Evolutionary conservation across 2,329 filamentous ascomycete genomes (phyloP).

Genomic region (Aspergillus pseudoglaucus): DNA sequence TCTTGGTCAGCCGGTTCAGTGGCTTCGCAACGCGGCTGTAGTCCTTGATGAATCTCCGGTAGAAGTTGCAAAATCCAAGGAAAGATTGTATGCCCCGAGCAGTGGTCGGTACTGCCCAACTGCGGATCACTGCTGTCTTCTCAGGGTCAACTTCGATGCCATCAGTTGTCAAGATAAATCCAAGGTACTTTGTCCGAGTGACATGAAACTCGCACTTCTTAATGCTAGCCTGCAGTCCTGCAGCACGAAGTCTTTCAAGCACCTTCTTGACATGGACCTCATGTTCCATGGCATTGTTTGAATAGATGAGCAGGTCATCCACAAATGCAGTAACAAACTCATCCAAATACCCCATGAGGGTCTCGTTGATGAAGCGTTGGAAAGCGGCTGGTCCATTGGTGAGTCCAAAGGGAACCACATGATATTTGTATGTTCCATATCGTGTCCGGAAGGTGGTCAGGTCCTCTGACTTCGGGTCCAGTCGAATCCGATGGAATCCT

Average conservation of each 20-base stretch:
- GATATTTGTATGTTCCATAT: conserved; percentile 2
- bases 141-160: conserved; percentile 19
- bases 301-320: conserved; percentile 5
- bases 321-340: not conserved
- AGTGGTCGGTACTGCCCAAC: conserved; percentile 3
- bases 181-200: conserved; percentile 23
- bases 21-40: not conserved
- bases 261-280: conserved; percentile 2
- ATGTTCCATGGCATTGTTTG: conserved; percentile 2
- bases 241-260: conserved; percentile 7
- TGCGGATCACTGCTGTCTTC: conserved; percentile 17
- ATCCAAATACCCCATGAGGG: conserved; percentile 1
- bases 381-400: conserved; percentile 5
- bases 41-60: conserved; percentile 17
- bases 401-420: conserved; percentile 1
- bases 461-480: not conserved
- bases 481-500: conserved; percentile 1
- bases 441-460: conserved; percentile 1
- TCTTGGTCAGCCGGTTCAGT: conserved; percentile 6
- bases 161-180: conserved; percentile 21
- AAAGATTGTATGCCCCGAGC: conserved; percentile 15
- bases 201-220: conserved; percentile 26
- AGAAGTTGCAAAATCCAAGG: conserved; percentile 30
- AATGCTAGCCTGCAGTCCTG: conserved; percentile 12
- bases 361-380: conserved; percentile 2